Evolutionary conservation across 2,329 filamentous ascomycete genomes (phyloP).

Genomic region (Neofusicoccum ribis): DNA sequence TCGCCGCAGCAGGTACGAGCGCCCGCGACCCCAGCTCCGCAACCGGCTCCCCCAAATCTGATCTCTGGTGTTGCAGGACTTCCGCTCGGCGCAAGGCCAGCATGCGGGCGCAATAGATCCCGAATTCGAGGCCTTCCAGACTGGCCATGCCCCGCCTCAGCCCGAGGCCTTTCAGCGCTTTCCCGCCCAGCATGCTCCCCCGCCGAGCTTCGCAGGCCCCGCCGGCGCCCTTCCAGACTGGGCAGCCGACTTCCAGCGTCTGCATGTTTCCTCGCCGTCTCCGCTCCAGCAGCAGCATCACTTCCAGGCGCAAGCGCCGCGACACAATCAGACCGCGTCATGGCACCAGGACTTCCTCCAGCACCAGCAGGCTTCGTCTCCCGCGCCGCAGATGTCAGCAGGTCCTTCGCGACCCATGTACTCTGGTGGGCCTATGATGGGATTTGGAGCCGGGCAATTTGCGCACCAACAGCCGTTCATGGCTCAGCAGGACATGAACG

Average conservation of each 20-base stretch:
- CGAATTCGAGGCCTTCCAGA: slow-evolving; percentile 71
- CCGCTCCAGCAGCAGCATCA: slow-evolving; percentile 48
- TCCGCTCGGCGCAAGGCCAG: slow-evolving; percentile 58
- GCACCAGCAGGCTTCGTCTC: slow-evolving; percentile 31
- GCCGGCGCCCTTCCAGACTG: slow-evolving; percentile 40
- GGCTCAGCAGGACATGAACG: slow-evolving; percentile 6
- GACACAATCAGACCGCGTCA: slow-evolving; percentile 33
- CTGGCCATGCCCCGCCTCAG: slow-evolving; percentile 44
- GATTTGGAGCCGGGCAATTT: slow-evolving; percentile 1
- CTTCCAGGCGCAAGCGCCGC: slow-evolving; percentile 40
- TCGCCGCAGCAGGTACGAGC: slow-evolving; percentile 55
- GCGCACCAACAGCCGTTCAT: slow-evolving; percentile 16
- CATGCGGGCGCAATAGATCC: slow-evolving; percentile 59
- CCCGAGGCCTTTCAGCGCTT: slow-evolving; percentile 39
- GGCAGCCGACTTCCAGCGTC: slow-evolving; percentile 52
- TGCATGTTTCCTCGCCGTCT: slow-evolving; percentile 43
- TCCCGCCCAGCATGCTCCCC: slow-evolving; percentile 30
- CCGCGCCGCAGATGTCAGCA: slow-evolving; percentile 31
- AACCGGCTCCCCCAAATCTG: not conserved
- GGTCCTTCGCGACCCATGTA: slow-evolving; percentile 27
- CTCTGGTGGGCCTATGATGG: slow-evolving; percentile 26
- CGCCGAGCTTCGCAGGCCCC: slow-evolving; percentile 29
- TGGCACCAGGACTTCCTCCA: slow-evolving; percentile 65
- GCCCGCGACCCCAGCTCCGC: not conserved
- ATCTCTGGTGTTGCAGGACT: slow-evolving; percentile 50